A percentile compares a stretch with the other conserved stretches of the same genome.
phyloP scores from a whole-genome alignment of 257 asterid genomes.

The Rhazya stricta region DNA sequence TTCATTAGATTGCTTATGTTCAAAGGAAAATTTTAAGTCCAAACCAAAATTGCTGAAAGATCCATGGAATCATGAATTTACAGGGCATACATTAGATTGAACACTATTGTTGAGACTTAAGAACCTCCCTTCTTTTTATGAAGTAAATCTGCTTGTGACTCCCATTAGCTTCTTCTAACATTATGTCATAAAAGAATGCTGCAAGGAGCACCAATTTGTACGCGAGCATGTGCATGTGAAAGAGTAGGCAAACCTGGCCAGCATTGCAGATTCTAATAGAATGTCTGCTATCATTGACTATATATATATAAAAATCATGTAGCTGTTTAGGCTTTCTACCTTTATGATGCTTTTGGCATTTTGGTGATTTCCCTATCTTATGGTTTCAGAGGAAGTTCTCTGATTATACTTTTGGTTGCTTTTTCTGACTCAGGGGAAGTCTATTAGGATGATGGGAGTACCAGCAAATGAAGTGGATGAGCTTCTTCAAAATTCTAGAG shows the following conservation, averaged over 20 bases:
- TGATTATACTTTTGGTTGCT: constrained; percentile 7
- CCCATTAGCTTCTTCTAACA: not conserved
- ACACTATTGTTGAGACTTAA: not conserved
- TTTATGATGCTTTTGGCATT: not conserved
- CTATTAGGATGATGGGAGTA: constrained; percentile 91
- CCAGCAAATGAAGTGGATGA: constrained; percentile 74
- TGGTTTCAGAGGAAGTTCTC: not conserved
- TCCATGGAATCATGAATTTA: not conserved
- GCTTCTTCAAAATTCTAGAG: constrained; percentile 50
- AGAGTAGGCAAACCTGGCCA: not conserved
- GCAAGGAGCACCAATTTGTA: not conserved
- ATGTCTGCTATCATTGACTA: not conserved
- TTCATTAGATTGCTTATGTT: not conserved
- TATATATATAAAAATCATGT: not conserved
- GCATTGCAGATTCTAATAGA: not conserved
- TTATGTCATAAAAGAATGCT: not conserved
- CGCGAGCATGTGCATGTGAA: not conserved
- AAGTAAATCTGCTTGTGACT: not conserved
- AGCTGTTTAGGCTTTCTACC: not conserved
- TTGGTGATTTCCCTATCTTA: not conserved
- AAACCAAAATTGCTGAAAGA: not conserved
- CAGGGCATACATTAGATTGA: not conserved
- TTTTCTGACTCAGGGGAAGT: constrained; percentile 49
- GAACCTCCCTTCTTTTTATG: not conserved
- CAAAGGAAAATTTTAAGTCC: not conserved